Evolutionary conservation across 2,329 filamentous ascomycete species (phyloP).

Genomic region (Arachnomyces sp.): DNA sequence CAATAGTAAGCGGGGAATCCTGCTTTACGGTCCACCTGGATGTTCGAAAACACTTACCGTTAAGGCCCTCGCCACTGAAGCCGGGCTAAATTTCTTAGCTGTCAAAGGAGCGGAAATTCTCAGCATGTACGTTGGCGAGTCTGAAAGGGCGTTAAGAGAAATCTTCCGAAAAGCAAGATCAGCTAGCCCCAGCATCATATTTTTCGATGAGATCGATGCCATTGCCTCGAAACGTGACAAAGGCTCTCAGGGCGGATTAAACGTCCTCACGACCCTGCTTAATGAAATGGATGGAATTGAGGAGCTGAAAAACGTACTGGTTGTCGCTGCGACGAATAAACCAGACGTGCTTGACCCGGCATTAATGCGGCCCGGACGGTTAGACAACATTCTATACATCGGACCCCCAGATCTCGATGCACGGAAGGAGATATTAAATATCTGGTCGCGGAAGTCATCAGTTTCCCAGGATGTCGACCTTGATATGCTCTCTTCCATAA

Average conservation of each 20-base stretch:
- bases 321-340: conserved; percentile 86
- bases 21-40: conserved; percentile 86
- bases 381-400: conserved; percentile 80
- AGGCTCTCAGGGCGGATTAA: conserved; percentile 53
- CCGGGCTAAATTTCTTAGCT: conserved; percentile 85
- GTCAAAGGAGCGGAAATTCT: conserved; percentile 90
- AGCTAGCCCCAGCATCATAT: conserved; percentile 87
- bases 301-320: conserved; percentile 69
- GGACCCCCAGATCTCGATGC: conserved; percentile 68
- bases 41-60: conserved; percentile 92
- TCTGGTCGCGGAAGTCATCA: conserved; percentile 56
- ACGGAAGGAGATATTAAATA: conserved; percentile 66
- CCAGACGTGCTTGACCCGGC: conserved; percentile 81
- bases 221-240: conserved; percentile 57
- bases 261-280: conserved; percentile 80
- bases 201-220: conserved; percentile 93
- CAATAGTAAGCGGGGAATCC: conserved; percentile 67
- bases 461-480: conserved; percentile 60
- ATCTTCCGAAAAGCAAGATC: conserved; percentile 78
- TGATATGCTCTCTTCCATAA: conserved; percentile 52
- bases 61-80: conserved; percentile 84
- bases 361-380: conserved; percentile 74
- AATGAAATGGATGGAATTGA: conserved; percentile 97
- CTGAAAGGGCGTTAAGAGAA: conserved; percentile 75
- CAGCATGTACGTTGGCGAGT: conserved; percentile 96